Percentiles rank a stretch among this genome's conserved stretches.
These are phyloP conservation scores for Malus sylvestris DNA, from an alignment of 306 rosid species.

Conservation along the genomic window DNA sequence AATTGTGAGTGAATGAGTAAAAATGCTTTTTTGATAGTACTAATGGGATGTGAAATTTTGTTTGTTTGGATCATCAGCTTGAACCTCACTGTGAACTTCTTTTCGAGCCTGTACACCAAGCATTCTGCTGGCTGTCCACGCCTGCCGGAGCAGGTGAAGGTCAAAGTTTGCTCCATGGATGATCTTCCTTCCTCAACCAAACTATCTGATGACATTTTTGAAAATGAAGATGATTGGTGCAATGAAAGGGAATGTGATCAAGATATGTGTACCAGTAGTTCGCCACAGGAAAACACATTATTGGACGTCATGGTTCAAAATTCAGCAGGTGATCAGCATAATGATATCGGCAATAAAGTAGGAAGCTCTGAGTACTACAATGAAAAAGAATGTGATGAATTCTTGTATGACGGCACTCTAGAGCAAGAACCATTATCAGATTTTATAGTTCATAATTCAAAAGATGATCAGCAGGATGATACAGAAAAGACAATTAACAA, in stretches of 20 bases:
- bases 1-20: neutral
- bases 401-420: conserved; percentile 7
- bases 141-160: conserved; percentile 68
- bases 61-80: conserved; percentile 38
- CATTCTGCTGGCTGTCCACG: conserved; percentile 74
- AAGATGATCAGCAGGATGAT: conserved; percentile 3
- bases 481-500: neutral
- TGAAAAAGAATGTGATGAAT: conserved; percentile 32
- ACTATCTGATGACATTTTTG: conserved; percentile 28
- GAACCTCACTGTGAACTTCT: conserved; percentile 69
- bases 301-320: conserved; percentile 14
- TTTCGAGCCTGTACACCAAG: conserved; percentile 69
- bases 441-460: conserved; percentile 12
- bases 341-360: neutral
- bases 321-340: conserved; percentile 8
- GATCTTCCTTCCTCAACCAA: conserved; percentile 65
- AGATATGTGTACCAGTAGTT: conserved; percentile 7
- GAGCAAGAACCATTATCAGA: conserved; percentile 20
- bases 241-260: conserved; percentile 30
- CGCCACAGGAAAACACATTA: conserved; percentile 17
- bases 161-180: conserved; percentile 50
- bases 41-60: conserved; percentile 17
- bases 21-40: neutral
- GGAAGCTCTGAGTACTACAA: conserved; percentile 13
- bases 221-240: conserved; percentile 40